A percentile compares a stretch with the other conserved stretches of the same genome.
Conservation (phyloP, 2,329 filamentous ascomycete species). For the Ophiostoma novo-ulmi region DNA sequence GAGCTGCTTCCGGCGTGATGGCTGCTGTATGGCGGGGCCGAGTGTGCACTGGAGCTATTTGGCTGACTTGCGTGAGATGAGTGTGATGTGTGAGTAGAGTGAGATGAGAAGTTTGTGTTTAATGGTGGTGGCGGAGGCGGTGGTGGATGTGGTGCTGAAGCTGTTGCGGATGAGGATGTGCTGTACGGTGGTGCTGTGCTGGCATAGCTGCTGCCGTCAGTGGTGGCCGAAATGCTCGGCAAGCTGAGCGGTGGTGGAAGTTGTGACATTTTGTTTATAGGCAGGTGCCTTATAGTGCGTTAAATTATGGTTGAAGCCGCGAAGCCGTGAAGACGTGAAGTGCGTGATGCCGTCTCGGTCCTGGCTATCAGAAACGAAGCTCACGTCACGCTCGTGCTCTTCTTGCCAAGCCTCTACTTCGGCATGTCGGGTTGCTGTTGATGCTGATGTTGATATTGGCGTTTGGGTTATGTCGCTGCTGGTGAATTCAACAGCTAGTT, state of each 20-base stretch:
- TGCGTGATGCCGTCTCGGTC: neutral
- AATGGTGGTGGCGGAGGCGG: constrained; percentile 10
- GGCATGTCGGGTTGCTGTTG: neutral
- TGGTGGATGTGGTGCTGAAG: neutral
- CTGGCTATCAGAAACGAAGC: neutral
- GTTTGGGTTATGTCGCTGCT: neutral
- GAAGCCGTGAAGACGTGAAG: neutral
- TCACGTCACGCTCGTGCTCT: constrained; percentile 10
- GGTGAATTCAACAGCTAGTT: neutral
- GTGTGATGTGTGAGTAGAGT: neutral
- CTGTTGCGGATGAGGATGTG: neutral
- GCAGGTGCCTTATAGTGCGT: neutral
- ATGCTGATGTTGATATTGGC: neutral
- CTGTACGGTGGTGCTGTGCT: neutral
- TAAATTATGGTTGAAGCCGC: neutral
- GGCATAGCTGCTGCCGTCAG: neutral
- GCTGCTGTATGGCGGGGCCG: constrained; percentile 11
- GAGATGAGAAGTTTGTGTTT: constrained; percentile 5
- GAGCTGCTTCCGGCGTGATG: constrained; percentile 6
- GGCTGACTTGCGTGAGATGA: neutral
- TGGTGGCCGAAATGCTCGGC: constrained; percentile 1
- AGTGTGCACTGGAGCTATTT: constrained; percentile 5
- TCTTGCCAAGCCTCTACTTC: constrained; percentile 7
- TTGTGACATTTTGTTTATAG: neutral
- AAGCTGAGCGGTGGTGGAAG: constrained; percentile 3